phyloP scores from a whole-genome alignment of 768 basidiomycete species.

The Hydnum rufescens region DNA sequence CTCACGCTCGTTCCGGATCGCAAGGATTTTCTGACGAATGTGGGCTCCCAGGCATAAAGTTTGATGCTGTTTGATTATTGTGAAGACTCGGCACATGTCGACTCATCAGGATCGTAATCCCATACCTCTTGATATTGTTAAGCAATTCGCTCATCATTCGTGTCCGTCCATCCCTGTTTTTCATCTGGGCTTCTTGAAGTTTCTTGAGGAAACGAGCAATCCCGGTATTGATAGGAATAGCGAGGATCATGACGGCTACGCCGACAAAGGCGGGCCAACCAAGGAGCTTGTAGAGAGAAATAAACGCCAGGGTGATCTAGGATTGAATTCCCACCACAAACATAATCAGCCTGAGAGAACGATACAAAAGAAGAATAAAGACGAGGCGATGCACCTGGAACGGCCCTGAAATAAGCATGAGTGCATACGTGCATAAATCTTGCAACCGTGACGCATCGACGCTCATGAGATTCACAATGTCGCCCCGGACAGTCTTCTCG shows the following conservation, averaged over 20 bases:
- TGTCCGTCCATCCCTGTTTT: conserved; percentile 34
- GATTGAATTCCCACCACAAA: too few relatives aligned
- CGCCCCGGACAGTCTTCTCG: conserved; percentile 43
- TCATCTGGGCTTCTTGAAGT: conserved; percentile 84
- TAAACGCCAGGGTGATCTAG: conserved; percentile 70
- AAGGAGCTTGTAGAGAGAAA: conserved; percentile 74
- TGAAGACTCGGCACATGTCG: conserved; percentile 4
- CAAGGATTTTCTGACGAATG: conserved; percentile 63
- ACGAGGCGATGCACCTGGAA: conserved; percentile 34
- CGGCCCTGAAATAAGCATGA: conserved; percentile 72
- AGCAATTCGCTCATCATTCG: conserved; percentile 82
- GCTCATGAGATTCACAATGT: conserved; percentile 88
- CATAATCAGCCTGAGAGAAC: neutral
- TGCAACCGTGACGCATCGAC: conserved; percentile 67
- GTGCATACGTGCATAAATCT: conserved; percentile 62
- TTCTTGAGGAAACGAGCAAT: conserved; percentile 51
- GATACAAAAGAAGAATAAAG: neutral
- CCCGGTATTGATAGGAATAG: conserved; percentile 51
- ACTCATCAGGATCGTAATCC: conserved; percentile 22
- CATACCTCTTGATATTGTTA: conserved; percentile 55
- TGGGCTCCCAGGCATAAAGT: conserved; percentile 87
- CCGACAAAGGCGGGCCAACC: conserved; percentile 87
- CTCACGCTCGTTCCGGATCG: conserved; percentile 67
- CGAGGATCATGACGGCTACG: conserved; percentile 71
- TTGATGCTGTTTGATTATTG: conserved; percentile 39